phyloP scores from a whole-genome alignment of 352 stramenopile genomes.

The Elongisporangium anandrum region DNA sequence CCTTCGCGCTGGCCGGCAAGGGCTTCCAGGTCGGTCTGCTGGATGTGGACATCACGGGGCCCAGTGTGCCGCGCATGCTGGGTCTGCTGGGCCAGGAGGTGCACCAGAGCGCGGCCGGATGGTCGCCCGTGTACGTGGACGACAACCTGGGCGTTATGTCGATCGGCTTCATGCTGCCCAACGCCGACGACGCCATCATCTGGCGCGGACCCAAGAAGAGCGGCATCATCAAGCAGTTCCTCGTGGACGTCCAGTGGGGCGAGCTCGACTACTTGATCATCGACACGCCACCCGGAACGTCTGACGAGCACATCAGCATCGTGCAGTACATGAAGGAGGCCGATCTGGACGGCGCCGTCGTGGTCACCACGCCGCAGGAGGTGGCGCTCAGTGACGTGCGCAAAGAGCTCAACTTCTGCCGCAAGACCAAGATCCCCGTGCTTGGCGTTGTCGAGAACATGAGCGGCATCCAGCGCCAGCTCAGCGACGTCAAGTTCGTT shows the following conservation, averaged over 20 bases:
- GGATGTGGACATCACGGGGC: constrained; percentile 99
- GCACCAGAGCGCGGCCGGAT: constrained; percentile 97
- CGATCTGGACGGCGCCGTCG: constrained; percentile 92
- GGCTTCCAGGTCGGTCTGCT: constrained; percentile 96
- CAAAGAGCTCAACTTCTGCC: constrained; percentile 99
- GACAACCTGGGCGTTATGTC: constrained; percentile 99
- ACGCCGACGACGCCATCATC: constrained; percentile 98
- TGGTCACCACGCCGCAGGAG: constrained; percentile 99
- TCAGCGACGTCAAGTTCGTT: constrained; percentile 76
- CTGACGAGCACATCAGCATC: constrained; percentile 99
- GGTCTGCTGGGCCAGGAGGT: constrained; percentile 91
- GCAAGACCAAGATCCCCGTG: constrained; percentile 90
- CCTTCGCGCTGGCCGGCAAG: constrained; percentile 92
- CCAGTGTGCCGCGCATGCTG: constrained; percentile 97
- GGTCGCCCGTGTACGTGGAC: constrained; percentile 98
- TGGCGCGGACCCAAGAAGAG: constrained; percentile 99
- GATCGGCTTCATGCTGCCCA: constrained; percentile 98
- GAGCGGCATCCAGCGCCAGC: constrained; percentile 87
- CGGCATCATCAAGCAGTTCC: constrained; percentile 99
- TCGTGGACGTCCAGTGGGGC: constrained; percentile 99
- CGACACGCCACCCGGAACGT: constrained; percentile 99
- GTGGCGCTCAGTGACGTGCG: constrained; percentile 98
- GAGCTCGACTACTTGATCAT: constrained; percentile 99
- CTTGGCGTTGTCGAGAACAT: constrained; percentile 99
- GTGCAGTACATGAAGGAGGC: constrained; percentile 98